Evolutionary conservation across 1,139 yeast genomes (phyloP).

Genomic region (Taphrina populina): DNA sequence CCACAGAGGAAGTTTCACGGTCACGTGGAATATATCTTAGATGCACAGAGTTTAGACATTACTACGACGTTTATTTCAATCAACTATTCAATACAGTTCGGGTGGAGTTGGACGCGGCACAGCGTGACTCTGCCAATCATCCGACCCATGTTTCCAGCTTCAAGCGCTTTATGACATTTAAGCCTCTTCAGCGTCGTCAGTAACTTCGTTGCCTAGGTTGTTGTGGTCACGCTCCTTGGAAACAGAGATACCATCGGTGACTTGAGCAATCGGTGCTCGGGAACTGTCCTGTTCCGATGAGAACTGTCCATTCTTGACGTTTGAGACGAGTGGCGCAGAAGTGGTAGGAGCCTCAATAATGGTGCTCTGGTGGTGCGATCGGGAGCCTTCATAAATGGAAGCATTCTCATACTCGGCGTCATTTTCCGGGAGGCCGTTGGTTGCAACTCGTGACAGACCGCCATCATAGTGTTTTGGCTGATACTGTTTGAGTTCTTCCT

Average conservation of each 20-base stretch:
- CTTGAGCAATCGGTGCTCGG: constrained; percentile 32
- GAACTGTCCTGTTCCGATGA: constrained; percentile 26
- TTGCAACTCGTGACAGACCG: constrained; percentile 28
- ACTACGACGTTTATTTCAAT: too few species aligned
- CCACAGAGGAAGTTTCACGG: too few species aligned
- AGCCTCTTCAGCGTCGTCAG: constrained; percentile 4
- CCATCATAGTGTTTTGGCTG: constrained; percentile 32
- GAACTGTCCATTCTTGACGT: constrained; percentile 25
- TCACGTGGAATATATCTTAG: too few species aligned
- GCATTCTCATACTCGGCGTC: constrained; percentile 31
- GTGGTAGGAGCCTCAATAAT: constrained; percentile 24
- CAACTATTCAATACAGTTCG: too few species aligned
- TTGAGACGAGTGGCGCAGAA: constrained; percentile 27
- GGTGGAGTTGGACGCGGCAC: too few species aligned
- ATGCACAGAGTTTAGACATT: too few species aligned
- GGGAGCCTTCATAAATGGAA: constrained; percentile 29
- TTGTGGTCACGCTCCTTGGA: constrained; percentile 16
- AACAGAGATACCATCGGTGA: constrained; percentile 13
- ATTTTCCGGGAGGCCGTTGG: constrained; percentile 29
- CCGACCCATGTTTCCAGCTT: too few species aligned
- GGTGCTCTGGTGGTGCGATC: constrained; percentile 25
- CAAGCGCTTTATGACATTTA: too few species aligned
- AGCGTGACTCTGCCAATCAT: too few species aligned
- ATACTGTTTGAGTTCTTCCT: constrained; percentile 38
- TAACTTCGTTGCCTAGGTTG: constrained; percentile 21